Conservation (phyloP, 441 rosid genomes). For the Melastoma candidum region DNA sequence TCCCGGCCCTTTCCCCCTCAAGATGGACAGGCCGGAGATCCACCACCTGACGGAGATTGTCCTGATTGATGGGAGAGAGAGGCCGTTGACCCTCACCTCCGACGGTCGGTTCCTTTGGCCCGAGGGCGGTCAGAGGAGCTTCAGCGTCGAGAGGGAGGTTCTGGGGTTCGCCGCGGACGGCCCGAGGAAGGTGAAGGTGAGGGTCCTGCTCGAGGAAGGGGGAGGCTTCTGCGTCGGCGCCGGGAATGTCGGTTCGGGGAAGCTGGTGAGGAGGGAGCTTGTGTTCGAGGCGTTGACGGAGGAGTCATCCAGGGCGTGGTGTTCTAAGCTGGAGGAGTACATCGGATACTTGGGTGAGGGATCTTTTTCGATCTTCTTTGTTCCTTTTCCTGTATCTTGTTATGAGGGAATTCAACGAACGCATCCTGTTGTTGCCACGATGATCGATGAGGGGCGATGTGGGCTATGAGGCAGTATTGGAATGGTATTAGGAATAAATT, state of each 20-base stretch:
- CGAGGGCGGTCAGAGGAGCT: conserved; percentile 27
- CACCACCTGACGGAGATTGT: conserved; percentile 21
- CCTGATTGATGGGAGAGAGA: conserved; percentile 26
- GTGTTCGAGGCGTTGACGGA: conserved; percentile 51
- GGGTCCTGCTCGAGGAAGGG: conserved; percentile 18
- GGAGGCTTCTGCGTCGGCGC: conserved; percentile 35
- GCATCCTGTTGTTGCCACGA: too few relatives aligned
- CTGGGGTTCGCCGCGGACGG: conserved; percentile 55
- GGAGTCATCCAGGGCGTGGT: conserved; percentile 10
- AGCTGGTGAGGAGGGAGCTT: conserved; percentile 47
- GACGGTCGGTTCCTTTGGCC: conserved; percentile 57
- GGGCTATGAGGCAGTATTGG: too few relatives aligned
- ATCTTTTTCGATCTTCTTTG: too few relatives aligned
- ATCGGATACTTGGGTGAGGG: too few relatives aligned
- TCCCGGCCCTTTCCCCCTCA: background rate
- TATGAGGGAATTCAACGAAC: too few relatives aligned
- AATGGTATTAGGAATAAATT: too few relatives aligned
- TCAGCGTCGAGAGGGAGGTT: conserved; percentile 43
- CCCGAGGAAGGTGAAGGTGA: conserved; percentile 31
- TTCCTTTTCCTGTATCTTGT: too few relatives aligned
- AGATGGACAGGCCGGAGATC: conserved; percentile 8
- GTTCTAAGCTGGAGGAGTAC: too few relatives aligned
- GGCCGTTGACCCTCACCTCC: conserved; percentile 32
- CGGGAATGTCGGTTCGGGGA: conserved; percentile 16
- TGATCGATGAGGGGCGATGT: too few relatives aligned